A percentile compares a stretch with the other conserved stretches of the same genome.
Evolutionary conservation across 495 filamentous ascomycete genomes (phyloP).

Genomic region (Neurospora sublineolata): DNA sequence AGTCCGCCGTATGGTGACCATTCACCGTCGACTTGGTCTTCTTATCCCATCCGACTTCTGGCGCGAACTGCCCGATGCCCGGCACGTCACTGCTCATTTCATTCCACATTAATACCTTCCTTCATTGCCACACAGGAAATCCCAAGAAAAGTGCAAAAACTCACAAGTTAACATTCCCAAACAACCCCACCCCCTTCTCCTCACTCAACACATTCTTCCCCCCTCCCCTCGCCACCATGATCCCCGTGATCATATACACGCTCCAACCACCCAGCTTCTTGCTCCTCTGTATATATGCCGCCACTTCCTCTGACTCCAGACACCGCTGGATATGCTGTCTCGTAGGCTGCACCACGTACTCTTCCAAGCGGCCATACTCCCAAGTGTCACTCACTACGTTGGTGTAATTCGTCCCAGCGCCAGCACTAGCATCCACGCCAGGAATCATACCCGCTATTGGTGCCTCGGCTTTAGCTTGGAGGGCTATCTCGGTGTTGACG

Average conservation of each 20-base stretch:
- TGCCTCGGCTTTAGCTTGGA: background rate
- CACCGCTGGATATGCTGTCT: background rate
- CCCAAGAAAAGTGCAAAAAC: too few species aligned
- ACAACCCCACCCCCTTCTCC: too few species aligned
- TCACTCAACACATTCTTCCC: background rate
- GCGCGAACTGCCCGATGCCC: background rate
- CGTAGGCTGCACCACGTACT: background rate
- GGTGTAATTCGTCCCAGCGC: background rate
- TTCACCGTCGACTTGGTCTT: background rate
- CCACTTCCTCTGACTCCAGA: background rate
- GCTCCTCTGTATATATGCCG: background rate
- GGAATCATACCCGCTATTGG: background rate
- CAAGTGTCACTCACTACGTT: background rate
- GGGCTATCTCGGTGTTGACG: background rate
- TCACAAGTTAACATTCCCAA: too few species aligned
- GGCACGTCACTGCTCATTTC: background rate
- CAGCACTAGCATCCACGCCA: background rate
- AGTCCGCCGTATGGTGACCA: background rate
- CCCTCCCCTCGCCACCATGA: constrained; percentile 2
- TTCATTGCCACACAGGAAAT: too few species aligned
- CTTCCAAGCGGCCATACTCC: background rate
- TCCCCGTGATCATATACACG: constrained; percentile 7
- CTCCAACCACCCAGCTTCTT: background rate
- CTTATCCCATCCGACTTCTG: background rate
- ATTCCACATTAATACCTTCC: background rate